Conservation (phyloP, 2,329 filamentous ascomycete genomes). For the Dactylellina parvicollis region DNA sequence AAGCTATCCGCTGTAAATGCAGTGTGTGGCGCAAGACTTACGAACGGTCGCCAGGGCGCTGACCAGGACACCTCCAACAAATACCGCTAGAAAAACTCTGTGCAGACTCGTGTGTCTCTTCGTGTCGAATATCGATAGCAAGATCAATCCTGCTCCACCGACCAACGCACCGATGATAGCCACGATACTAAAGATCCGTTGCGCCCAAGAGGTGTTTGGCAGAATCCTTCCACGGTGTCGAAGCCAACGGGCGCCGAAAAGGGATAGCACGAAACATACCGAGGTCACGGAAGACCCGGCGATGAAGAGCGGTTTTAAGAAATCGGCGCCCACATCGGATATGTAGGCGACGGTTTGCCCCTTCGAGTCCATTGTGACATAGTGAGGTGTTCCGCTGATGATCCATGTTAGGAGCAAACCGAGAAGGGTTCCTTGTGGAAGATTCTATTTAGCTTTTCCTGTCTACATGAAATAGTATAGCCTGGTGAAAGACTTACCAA, state of each 20-base stretch:
- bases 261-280: conserved; percentile 81
- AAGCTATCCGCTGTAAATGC: background rate
- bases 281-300: conserved; percentile 76
- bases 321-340: conserved; percentile 69
- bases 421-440: conserved; percentile 69
- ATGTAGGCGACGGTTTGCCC: conserved; percentile 75
- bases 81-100: conserved; percentile 79
- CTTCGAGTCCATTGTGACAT: conserved; percentile 68
- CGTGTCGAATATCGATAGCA: conserved; percentile 87
- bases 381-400: conserved; percentile 68
- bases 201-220: conserved; percentile 69
- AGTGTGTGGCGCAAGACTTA: background rate
- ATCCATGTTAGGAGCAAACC: conserved; percentile 77
- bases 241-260: conserved; percentile 83
- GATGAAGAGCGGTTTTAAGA: conserved; percentile 81
- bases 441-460: background rate
- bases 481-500: conserved; percentile 20
- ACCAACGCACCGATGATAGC: conserved; percentile 73
- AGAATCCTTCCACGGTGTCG: conserved; percentile 82
- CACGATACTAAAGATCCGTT: conserved; percentile 63
- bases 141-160: conserved; percentile 81
- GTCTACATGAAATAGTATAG: background rate
- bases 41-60: conserved; percentile 67
- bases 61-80: conserved; percentile 85
- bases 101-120: conserved; percentile 74